Base-by-base conservation (phyloP, 148 eudicot genomes). In the Silene uniflora region DNA sequence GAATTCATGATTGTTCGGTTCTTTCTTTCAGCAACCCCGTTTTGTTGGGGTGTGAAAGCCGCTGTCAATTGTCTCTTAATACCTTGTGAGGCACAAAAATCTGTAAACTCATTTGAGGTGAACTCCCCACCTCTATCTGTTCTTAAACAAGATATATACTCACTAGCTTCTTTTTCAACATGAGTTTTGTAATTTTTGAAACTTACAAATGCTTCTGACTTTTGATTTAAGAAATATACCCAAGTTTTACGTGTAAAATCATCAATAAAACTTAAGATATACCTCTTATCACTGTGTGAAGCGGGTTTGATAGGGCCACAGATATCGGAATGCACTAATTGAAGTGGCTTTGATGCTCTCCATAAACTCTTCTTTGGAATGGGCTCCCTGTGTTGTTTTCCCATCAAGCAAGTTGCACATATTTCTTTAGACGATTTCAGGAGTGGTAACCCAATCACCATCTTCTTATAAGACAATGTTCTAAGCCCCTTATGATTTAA, bases 211-310 rank as follows among this genome's bases (percentile, higher is more conserved):
- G 73, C 54, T 54, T 76, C 78, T 17, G 73, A 52, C 32, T 67
- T 76, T 24, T 76, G 19, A 18, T 9, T 7, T 13, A 76, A 35
- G n/a, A 76, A 76, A 67, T 67, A 76, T 18, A 76, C 22, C 73
- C 78, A 67, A 23, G 69, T 54, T 62, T 75, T 76, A 6, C 79
- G 52, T 9, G 52, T 32, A 19, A 10, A 76, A 22, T 76, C 79
- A 68, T 76, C 79, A 68, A 68, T 68, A 29, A 76, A 39, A 59
- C 62, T 39, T 39, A 39, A 7, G 44, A 39, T 39, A 7, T 39
- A 39, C 44, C 44, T 39, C 44, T 39, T 39, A 3, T 39, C 44
- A 39, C 44, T 39, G 44, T 39, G 44, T 39, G 44, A 39, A 39
- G 44, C 44, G 9, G 25, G 64, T 61, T 19, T 61, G 27, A 61